These are phyloP conservation scores for Proliferodiscus dingleyae DNA, from an alignment of 2,329 filamentous ascomycete species.

Conservation along the genomic window DNA sequence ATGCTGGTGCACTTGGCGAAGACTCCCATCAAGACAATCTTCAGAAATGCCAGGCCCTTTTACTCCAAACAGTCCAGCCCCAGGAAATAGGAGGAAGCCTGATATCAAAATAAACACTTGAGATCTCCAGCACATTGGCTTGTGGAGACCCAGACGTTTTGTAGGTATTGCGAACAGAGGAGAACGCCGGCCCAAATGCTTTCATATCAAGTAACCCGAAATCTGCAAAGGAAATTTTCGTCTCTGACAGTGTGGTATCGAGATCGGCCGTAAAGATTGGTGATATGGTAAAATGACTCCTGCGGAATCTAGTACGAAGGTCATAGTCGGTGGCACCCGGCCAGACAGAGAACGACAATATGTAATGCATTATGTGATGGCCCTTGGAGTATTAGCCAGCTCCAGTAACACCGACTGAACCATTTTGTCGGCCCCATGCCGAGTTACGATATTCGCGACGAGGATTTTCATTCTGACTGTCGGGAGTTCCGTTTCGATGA, in stretches of 20 bases:
- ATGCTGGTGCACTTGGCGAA: neutral
- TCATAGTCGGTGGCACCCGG: conserved; percentile 15
- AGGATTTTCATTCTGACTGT: conserved; percentile 25
- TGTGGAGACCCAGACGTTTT: conserved; percentile 17
- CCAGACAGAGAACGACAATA: conserved; percentile 18
- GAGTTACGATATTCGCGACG: conserved; percentile 31
- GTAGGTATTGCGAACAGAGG: conserved; percentile 12
- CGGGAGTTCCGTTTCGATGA: conserved; percentile 29
- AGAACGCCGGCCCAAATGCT: conserved; percentile 25
- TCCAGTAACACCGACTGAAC: conserved; percentile 31
- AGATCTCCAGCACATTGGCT: conserved; percentile 21
- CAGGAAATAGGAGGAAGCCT: conserved; percentile 13
- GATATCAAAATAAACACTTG: conserved; percentile 23
- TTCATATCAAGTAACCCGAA: conserved; percentile 12
- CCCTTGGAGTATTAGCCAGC: conserved; percentile 19
- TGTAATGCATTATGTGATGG: conserved; percentile 20
- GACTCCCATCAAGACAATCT: conserved; percentile 7
- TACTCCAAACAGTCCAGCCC: conserved; percentile 27
- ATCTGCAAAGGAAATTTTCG: conserved; percentile 14
- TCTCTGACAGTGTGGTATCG: conserved; percentile 6
- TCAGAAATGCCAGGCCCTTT: conserved; percentile 23
- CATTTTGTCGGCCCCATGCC: conserved; percentile 32
- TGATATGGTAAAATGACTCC: conserved; percentile 15
- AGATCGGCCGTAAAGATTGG: conserved; percentile 16
- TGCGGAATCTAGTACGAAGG: conserved; percentile 10